These are phyloP conservation scores for Backusella liffmaniae DNA, from an alignment of 192 early-diverging fungal species.

Conservation along the genomic window DNA sequence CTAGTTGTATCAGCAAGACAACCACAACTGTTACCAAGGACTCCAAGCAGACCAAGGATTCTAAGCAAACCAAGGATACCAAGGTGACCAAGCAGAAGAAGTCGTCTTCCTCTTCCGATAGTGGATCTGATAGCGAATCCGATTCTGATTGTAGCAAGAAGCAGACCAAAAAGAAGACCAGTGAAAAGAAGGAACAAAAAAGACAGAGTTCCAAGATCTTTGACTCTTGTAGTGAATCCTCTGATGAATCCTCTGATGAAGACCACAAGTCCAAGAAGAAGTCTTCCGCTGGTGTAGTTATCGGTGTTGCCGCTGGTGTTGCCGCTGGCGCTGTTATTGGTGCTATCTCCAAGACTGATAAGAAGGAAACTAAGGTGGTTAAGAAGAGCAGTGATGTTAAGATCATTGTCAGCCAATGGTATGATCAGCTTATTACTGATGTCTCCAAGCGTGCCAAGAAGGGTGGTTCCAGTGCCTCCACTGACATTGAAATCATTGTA, in stretches of 20 bases:
- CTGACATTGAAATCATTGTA: slow-evolving; percentile 18
- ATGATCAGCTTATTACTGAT: slow-evolving; percentile 7
- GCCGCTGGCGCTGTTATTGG: background rate
- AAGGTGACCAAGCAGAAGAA: background rate
- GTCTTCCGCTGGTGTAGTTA: background rate
- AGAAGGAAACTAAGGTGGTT: background rate
- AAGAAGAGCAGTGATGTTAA: slow-evolving; percentile 11
- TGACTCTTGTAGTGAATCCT: background rate
- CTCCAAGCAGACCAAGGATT: background rate
- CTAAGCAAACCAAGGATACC: background rate
- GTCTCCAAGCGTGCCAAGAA: slow-evolving; percentile 20
- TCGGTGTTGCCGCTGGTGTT: background rate
- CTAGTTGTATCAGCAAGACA: background rate
- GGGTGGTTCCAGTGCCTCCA: slow-evolving; percentile 6
- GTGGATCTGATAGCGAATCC: background rate
- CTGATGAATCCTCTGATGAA: background rate
- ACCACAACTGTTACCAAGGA: background rate
- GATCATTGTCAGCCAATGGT: slow-evolving; percentile 9
- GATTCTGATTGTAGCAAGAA: slow-evolving; percentile 1
- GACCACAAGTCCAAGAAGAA: background rate
- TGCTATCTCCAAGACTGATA: background rate
- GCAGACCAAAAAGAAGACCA: slow-evolving; percentile 4
- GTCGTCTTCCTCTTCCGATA: background rate
- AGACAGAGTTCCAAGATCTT: background rate
- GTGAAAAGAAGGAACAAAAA: background rate